phyloP scores from a whole-genome alignment of 1,139 yeast genomes.

The Casaregolazyma lundiana region DNA sequence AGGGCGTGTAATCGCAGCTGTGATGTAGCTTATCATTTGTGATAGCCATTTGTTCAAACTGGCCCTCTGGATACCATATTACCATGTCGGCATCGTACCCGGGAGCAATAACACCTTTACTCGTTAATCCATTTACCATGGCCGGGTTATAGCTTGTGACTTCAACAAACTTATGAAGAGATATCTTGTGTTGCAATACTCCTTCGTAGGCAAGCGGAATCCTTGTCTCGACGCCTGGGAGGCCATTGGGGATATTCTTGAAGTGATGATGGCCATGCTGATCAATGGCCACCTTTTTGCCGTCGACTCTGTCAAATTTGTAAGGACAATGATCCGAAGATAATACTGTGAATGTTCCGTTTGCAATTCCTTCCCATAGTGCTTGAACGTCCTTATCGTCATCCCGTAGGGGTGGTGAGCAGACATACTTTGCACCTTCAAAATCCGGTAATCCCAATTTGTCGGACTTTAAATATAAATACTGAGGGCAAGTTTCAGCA shows the following conservation, averaged over 20 bases:
- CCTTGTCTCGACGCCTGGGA: constrained; percentile 47
- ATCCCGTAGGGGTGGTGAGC: constrained; percentile 47
- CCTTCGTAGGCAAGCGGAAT: constrained; percentile 42
- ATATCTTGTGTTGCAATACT: constrained; percentile 39
- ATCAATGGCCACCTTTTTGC: constrained; percentile 38
- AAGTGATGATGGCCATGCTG: constrained; percentile 36
- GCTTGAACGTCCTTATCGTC: constrained; percentile 37
- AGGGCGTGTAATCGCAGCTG: constrained; percentile 44
- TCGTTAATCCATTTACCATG: constrained; percentile 37
- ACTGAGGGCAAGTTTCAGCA: constrained; percentile 50
- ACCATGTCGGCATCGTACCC: constrained; percentile 44
- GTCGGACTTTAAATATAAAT: constrained; percentile 40
- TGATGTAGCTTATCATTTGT: constrained; percentile 40
- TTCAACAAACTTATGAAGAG: constrained; percentile 42
- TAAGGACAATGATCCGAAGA: constrained; percentile 48
- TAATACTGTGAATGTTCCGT: constrained; percentile 45
- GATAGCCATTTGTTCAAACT: constrained; percentile 29
- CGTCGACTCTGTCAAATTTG: constrained; percentile 36
- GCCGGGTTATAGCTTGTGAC: constrained; percentile 43
- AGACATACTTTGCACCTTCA: constrained; percentile 45
- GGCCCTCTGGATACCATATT: constrained; percentile 41
- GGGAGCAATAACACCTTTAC: constrained; percentile 38
- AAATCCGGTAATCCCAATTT: constrained; percentile 35
- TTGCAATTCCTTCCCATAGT: constrained; percentile 42
- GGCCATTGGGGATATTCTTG: constrained; percentile 41